phyloP scores from a whole-genome alignment of 2,329 filamentous ascomycete species.

The Exophiala phaeomuriformis region DNA sequence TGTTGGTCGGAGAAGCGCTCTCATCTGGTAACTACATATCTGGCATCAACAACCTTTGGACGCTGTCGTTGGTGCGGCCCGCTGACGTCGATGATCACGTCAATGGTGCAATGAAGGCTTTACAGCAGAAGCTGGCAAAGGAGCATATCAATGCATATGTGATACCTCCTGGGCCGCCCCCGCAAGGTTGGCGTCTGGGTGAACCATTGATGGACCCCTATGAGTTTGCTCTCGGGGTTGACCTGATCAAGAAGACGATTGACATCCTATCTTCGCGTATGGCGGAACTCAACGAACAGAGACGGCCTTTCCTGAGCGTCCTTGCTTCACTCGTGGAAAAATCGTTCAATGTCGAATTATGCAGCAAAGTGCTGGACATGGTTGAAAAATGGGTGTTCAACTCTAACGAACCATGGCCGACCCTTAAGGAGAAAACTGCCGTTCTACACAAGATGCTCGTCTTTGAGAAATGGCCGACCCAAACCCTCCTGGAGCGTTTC shows the following conservation, averaged over 20 bases:
- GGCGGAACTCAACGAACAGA: conserved; percentile 82
- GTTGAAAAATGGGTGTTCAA: conserved; percentile 96
- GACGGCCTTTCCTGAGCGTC: conserved; percentile 89
- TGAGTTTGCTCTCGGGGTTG: conserved; percentile 81
- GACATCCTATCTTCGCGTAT: conserved; percentile 88
- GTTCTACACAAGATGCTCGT: conserved; percentile 98
- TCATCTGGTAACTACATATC: conserved; percentile 74
- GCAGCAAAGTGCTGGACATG: conserved; percentile 86
- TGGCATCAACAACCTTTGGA: conserved; percentile 90
- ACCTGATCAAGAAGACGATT: conserved; percentile 88
- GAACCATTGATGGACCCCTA: conserved; percentile 55
- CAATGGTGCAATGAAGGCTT: conserved; percentile 77
- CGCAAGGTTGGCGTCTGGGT: conserved; percentile 35
- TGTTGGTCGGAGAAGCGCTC: conserved; percentile 80
- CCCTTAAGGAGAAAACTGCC: conserved; percentile 96
- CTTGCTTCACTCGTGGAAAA: conserved; percentile 92
- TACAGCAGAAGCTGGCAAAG: conserved; percentile 84
- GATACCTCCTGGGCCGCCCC: conserved; percentile 30
- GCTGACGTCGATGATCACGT: conserved; percentile 87
- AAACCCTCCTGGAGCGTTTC: conserved; percentile 83
- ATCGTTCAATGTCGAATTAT: conserved; percentile 77
- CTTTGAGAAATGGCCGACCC: conserved; percentile 78
- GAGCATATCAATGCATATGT: conserved; percentile 78
- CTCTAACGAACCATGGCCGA: conserved; percentile 90
- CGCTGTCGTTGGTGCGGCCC: conserved; percentile 74